phyloP scores from a whole-genome alignment of 306 rosid species.

The Pyrus betulifolia region DNA sequence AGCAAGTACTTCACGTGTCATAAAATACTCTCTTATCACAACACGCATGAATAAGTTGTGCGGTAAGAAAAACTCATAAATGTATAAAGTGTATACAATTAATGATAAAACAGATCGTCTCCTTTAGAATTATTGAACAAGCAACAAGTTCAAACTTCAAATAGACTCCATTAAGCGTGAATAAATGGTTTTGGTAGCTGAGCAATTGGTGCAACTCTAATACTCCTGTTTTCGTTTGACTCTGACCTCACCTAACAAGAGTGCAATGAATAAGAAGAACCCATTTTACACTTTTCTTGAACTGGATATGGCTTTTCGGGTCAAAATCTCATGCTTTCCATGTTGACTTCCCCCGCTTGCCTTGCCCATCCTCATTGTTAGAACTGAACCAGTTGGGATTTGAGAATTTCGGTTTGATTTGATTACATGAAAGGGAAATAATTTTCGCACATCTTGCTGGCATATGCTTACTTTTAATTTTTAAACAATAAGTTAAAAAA shows the following conservation, averaged over 20 bases:
- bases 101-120: neutral
- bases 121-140: neutral
- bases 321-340: neutral
- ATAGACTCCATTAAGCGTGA: neutral
- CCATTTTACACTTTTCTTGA: neutral
- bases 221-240: neutral
- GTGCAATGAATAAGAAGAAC: too few relatives aligned
- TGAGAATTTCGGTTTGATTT: neutral
- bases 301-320: neutral
- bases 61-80: too few relatives aligned
- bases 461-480: too few relatives aligned
- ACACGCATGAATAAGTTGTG: neutral
- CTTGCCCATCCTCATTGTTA: neutral
- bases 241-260: neutral
- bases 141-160: neutral
- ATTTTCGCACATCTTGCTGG: neutral
- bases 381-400: neutral
- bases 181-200: neutral
- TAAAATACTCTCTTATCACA: too few relatives aligned
- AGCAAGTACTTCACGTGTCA: too few relatives aligned
- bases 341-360: neutral
- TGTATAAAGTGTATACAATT: too few relatives aligned
- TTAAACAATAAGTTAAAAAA: too few relatives aligned
- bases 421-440: too few relatives aligned
- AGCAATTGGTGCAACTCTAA: constrained; percentile 1